A percentile compares a stretch with the other conserved stretches of the same genome.
Evolutionary conservation across 306 rosid genomes (phyloP).

Genomic region (Cicer cuneatum): DNA sequence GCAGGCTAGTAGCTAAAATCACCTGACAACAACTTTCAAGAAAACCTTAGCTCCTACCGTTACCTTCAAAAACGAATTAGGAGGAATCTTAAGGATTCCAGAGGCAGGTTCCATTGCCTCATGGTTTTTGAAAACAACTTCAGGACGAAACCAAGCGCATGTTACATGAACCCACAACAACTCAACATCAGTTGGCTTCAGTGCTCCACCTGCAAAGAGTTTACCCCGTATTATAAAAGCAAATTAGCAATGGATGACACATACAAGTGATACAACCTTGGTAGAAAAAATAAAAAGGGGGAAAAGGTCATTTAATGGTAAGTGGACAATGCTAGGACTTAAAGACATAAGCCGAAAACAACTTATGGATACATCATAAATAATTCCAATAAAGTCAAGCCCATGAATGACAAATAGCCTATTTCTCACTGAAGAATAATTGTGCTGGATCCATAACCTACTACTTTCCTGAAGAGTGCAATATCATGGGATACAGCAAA

Average conservation of each 20-base stretch:
- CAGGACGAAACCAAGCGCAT: conserved; percentile 95
- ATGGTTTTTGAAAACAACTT: conserved; percentile 73
- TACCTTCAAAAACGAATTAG: conserved; percentile 77
- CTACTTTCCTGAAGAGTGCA: conserved; percentile 26
- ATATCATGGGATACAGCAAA: conserved; percentile 23
- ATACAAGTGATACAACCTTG: background rate
- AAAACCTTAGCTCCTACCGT: conserved; percentile 21
- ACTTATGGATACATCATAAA: background rate
- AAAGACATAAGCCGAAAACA: background rate
- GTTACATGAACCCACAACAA: conserved; percentile 87
- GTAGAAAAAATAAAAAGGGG: background rate
- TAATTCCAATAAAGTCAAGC: conserved; percentile 8
- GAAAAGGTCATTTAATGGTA: background rate
- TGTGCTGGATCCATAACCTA: conserved; percentile 19
- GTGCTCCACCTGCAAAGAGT: conserved; percentile 77
- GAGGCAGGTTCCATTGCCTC: conserved; percentile 92
- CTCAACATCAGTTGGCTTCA: conserved; percentile 91
- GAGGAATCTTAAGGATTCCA: conserved; percentile 82
- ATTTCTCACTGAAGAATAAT: conserved; percentile 35
- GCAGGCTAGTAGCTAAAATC: conserved; percentile 24
- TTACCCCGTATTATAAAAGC: conserved; percentile 27
- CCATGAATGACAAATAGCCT: conserved; percentile 13
- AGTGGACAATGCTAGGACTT: conserved; percentile 24
- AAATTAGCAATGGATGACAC: conserved; percentile 26
- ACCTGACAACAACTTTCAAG: conserved; percentile 32